Percentiles rank a stretch among this genome's conserved stretches.
Evolutionary conservation across 176 grass and related monocot genomes (phyloP).

Genomic region (Sorghum bicolor): Sorghum_bicolor_NCBIv3 NC_012872.2:15632501-15633000

Average conservation of each 20-base stretch:
- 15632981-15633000: too few relatives aligned
- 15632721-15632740: background rate
- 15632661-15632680: background rate
- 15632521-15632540: background rate
- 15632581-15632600: background rate
- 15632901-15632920: too few relatives aligned
- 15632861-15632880: too few relatives aligned
- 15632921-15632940: too few relatives aligned
- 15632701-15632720: background rate
- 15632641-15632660: background rate
- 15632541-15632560: slow-evolving; percentile 53
- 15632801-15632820: background rate
- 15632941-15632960: too few relatives aligned
- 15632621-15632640: background rate
- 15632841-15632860: too few relatives aligned
- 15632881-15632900: too few relatives aligned
- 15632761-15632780: background rate
- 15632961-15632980: too few relatives aligned
- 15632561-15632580: slow-evolving; percentile 27
- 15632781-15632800: background rate
- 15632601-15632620: background rate
- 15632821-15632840: too few relatives aligned
- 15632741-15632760: background rate
- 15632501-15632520: background rate
- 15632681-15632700: background rate